Evolutionary conservation across 129 eudicot species (phyloP), one percentile per base, ranked within the genome.

Genomic region (Pulicaria dysenterica): DNA sequence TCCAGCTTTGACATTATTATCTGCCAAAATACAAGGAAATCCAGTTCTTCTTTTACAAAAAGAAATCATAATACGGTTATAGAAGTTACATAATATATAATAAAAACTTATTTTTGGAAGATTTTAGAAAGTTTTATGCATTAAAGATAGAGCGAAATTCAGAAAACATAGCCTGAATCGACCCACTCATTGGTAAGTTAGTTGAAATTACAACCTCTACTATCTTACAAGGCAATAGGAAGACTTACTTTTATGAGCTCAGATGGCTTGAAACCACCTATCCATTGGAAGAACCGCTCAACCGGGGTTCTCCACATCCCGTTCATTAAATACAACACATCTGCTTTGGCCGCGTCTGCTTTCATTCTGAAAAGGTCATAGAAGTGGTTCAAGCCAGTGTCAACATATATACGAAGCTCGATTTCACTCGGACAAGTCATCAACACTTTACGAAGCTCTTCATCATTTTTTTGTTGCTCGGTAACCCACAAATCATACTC

Each of bases 261-360:
- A 1, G 99, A 95, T 19, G 99, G 96, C 2, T 84, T 84, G 63
- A 95, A 95, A 58, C 99, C 99, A 17, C 99, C 99, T 14, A 95
- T 84, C 99, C 99, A 95, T 5, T 84, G 89, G 79, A 95, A 95
- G 64, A 95, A 83, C 49, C 95, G 85, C 81, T 95, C 99, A 5
- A 91, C 87, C 1, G 99, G 83, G 51, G 95, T 83, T 77, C 84
- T 86, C 97, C 97, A 95, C 72, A 83, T 56, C 64, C 99, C 99
- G 16, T 86, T 84, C 73, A 88, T 77, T 73, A 95, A 47, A 78
- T 90, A 88, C 84, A 95, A 88, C 66, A 87, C 94, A 45, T 95
- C 99, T 9, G 83, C 75, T 73, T 83, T 95, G 5, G 99, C 97
- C n/a, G 95, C 97, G 19, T 85, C 85, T 5, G 85, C 85, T 71